These are phyloP conservation scores for Fraxinus platypoda DNA, from an alignment of 305 asterid genomes.

Conservation along the genomic window DNA sequence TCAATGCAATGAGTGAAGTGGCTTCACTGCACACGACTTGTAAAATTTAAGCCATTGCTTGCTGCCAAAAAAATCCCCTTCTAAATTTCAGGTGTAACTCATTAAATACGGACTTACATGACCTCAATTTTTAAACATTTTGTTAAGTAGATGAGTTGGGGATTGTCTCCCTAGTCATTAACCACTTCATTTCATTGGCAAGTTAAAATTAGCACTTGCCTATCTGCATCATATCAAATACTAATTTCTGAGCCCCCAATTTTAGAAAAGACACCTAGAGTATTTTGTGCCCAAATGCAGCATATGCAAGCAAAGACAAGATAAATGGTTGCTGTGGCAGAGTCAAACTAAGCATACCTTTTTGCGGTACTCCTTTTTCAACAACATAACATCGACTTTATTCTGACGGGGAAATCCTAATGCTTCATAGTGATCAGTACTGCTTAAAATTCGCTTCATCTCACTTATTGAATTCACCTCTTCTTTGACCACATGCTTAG, in stretches of 20 bases:
- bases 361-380: constrained; percentile 92
- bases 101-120: neutral
- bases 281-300: neutral
- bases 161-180: neutral
- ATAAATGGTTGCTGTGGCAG: neutral
- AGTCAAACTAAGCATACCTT: constrained; percentile 48
- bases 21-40: neutral
- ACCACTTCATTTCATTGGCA: neutral
- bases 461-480: constrained; percentile 63
- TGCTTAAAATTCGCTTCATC: constrained; percentile 76
- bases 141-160: neutral
- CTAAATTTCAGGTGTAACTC: neutral
- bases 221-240: neutral
- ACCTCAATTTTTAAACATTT: neutral
- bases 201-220: neutral
- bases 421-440: constrained; percentile 91
- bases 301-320: neutral
- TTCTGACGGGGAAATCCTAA: constrained; percentile 73
- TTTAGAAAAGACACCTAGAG: neutral
- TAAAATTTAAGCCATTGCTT: neutral
- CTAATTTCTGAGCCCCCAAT: neutral
- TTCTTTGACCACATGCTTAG: constrained; percentile 60
- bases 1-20: neutral
- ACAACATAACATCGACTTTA: constrained; percentile 57
- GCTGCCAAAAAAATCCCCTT: neutral